Conservation (phyloP, 129 eudicot genomes). For the Saussurea involucrata region DNA sequence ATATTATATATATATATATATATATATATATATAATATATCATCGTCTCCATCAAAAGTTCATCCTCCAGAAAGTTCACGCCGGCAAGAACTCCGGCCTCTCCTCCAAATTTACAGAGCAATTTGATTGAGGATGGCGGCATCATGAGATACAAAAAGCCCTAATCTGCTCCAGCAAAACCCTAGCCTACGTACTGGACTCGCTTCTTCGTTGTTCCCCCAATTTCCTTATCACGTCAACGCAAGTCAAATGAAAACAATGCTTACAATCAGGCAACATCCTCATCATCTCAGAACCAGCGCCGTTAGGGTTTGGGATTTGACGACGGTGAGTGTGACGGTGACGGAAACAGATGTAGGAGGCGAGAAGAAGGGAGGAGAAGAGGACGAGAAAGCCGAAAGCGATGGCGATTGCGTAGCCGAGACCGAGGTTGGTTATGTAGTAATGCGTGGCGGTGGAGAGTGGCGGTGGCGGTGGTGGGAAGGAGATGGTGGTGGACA, state of each 20-base stretch:
- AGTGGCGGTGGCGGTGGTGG: slow-evolving; percentile 21
- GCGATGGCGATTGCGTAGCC: slow-evolving; percentile 80
- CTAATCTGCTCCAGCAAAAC: slow-evolving; percentile 5
- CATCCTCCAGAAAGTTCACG: neutral
- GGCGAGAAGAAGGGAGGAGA: slow-evolving; percentile 64
- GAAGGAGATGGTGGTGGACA: slow-evolving; percentile 37
- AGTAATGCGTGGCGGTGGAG: slow-evolving; percentile 30
- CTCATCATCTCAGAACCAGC: slow-evolving; percentile 66
- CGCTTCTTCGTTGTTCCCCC: too few relatives aligned
- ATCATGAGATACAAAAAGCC: slow-evolving; percentile 14
- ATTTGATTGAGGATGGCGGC: slow-evolving; percentile 5
- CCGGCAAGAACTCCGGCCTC: too few relatives aligned
- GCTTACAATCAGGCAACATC: slow-evolving; percentile 88
- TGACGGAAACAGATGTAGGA: slow-evolving; percentile 68
- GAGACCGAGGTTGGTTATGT: slow-evolving; percentile 50
- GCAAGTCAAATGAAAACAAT: slow-evolving; percentile 61
- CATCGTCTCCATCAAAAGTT: too few relatives aligned
- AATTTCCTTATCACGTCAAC: too few relatives aligned
- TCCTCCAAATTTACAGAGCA: neutral
- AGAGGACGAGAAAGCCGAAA: slow-evolving; percentile 71
- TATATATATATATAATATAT: too few relatives aligned
- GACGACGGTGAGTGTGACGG: too few relatives aligned
- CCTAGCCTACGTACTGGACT: neutral
- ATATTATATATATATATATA: too few relatives aligned
- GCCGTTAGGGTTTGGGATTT: slow-evolving; percentile 21